A percentile compares a stretch with the other conserved stretches of the same genome.
Evolutionary conservation across 2,329 filamentous ascomycete species (phyloP).

Genomic region (Magnaporthiopsis rhizophila): DNA sequence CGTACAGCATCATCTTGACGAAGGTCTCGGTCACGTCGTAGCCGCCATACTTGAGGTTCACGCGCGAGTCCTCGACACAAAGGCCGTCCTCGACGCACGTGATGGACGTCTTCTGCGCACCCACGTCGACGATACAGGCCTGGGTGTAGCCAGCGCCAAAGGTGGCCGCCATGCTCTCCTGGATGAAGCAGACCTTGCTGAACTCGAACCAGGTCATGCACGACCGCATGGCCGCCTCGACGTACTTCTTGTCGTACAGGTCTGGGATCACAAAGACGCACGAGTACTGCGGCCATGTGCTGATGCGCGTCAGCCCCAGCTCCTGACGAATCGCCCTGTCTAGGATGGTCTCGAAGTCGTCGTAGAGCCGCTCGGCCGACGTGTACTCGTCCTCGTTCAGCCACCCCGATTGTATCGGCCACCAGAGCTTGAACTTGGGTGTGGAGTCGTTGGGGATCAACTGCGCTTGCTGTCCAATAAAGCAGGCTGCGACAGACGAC

Average conservation of each 20-base stretch:
- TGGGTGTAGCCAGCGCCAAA: slow-evolving; percentile 94
- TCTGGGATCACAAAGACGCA: slow-evolving; percentile 97
- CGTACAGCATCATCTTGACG: slow-evolving; percentile 95
- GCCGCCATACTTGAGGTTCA: slow-evolving; percentile 92
- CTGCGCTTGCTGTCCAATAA: slow-evolving; percentile 74
- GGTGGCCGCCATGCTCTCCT: slow-evolving; percentile 89
- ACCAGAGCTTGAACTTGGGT: slow-evolving; percentile 85
- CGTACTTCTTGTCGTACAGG: slow-evolving; percentile 89
- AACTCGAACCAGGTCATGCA: slow-evolving; percentile 88
- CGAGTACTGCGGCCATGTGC: slow-evolving; percentile 82
- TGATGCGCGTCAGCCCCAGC: slow-evolving; percentile 67
- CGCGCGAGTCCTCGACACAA: slow-evolving; percentile 84
- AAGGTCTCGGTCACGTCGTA: slow-evolving; percentile 91
- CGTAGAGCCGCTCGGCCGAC: slow-evolving; percentile 69
- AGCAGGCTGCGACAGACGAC: slow-evolving; percentile 51
- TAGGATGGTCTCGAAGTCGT: slow-evolving; percentile 81
- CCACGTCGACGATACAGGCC: slow-evolving; percentile 91
- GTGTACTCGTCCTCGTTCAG: slow-evolving; percentile 86
- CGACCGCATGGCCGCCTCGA: slow-evolving; percentile 75
- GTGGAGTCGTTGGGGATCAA: slow-evolving; percentile 83
- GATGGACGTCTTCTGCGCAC: slow-evolving; percentile 94
- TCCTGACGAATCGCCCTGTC: slow-evolving; percentile 84
- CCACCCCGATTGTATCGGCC: slow-evolving; percentile 81
- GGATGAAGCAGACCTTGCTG: slow-evolving; percentile 82
- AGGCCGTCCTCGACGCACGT: slow-evolving; percentile 96